Conservation (phyloP, 331 rosid genomes). For the Ulmus americana region DNA sequence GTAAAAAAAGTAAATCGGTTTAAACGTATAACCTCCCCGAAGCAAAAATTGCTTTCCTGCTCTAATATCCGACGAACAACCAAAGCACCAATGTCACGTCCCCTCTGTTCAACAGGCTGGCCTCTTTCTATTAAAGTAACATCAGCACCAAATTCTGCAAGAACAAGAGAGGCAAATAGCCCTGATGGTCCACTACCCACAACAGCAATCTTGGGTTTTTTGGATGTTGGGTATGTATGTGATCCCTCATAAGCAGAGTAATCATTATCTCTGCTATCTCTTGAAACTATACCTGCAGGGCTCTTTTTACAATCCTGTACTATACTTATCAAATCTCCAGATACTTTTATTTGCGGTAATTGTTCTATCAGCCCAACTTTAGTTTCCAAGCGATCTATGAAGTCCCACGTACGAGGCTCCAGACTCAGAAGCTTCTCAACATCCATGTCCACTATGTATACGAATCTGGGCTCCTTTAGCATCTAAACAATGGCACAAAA, state of each 20-base stretch:
- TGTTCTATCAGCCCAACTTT: constrained; percentile 76
- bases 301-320: constrained; percentile 40
- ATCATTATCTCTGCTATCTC: constrained; percentile 30
- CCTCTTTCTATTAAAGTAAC: constrained; percentile 95
- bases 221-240: constrained; percentile 14
- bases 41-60: constrained; percentile 87
- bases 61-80: constrained; percentile 64
- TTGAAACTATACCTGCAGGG: constrained; percentile 14
- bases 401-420: constrained; percentile 82
- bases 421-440: constrained; percentile 55
- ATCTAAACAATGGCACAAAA: constrained; percentile 30
- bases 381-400: constrained; percentile 70
- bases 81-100: constrained; percentile 89
- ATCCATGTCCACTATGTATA: constrained; percentile 87
- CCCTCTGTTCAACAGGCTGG: constrained; percentile 89
- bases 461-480: constrained; percentile 80
- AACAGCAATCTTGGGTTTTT: constrained; percentile 65
- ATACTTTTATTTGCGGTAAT: constrained; percentile 34
- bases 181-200: constrained; percentile 96
- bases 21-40: constrained; percentile 75
- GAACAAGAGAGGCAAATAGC: constrained; percentile 81
- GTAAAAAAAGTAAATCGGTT: constrained; percentile 27
- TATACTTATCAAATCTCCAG: constrained; percentile 53
- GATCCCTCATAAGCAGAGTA: constrained; percentile 26
- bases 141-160: constrained; percentile 87